These are phyloP conservation scores for Yarrowia bubula DNA, from an alignment of 805 yeast genomes.

Conservation along the genomic window DNA sequence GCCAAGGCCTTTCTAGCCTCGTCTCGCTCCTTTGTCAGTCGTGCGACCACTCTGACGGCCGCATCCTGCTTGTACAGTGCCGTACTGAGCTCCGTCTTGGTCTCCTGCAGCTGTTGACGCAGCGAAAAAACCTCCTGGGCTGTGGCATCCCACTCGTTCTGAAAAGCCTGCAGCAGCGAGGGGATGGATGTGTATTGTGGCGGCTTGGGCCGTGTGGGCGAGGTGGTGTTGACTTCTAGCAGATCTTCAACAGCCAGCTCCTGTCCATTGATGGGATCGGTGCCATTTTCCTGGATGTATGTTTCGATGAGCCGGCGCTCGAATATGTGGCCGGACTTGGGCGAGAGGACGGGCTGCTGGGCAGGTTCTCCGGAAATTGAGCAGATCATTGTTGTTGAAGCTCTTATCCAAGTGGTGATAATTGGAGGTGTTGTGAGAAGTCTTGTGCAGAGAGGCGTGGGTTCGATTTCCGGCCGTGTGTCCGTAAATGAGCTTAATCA, in stretches of 20 bases:
- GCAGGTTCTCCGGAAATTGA: conserved; percentile 69
- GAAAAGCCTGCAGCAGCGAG: conserved; percentile 66
- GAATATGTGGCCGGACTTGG: conserved; percentile 65
- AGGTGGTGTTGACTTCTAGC: conserved; percentile 42
- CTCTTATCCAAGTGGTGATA: not conserved
- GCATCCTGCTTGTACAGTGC: conserved; percentile 87
- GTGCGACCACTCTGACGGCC: conserved; percentile 80
- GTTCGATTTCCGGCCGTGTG: not conserved
- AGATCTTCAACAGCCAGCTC: conserved; percentile 59
- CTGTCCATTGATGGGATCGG: conserved; percentile 74
- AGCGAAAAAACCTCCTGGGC: conserved; percentile 76
- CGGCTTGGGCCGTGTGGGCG: conserved; percentile 37
- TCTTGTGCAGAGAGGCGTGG: not conserved
- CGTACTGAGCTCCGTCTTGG: conserved; percentile 70
- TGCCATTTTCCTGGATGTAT: conserved; percentile 61
- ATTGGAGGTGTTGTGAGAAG: not conserved
- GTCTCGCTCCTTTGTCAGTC: conserved; percentile 71
- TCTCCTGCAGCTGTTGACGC: conserved; percentile 63
- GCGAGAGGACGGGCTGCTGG: conserved; percentile 66
- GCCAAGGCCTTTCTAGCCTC: conserved; percentile 66
- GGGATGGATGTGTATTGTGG: conserved; percentile 68
- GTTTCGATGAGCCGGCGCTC: conserved; percentile 60
- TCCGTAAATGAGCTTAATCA: too few relatives aligned
- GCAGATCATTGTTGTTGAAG: conserved; percentile 30
- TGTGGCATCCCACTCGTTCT: conserved; percentile 86